Evolutionary conservation across 495 filamentous ascomycete genomes (phyloP), one percentile per base, ranked within the genome.

Genomic region (Halenospora varia): DNA sequence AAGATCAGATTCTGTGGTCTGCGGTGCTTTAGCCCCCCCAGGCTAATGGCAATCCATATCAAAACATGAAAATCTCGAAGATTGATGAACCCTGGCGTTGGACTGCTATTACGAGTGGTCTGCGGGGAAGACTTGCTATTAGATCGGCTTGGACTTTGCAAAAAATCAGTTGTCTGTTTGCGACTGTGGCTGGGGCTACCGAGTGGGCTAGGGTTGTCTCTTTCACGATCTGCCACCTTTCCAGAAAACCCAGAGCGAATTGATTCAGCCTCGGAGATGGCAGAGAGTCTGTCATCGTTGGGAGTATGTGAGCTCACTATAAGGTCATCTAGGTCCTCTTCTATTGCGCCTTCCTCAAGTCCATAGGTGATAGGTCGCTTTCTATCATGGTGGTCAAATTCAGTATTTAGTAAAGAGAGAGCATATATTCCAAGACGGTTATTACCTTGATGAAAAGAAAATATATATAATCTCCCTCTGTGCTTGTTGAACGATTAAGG

Each of bases 401-500:
- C 9, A 9, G 35, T n/a, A 40, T 9, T 9, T 40, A 40, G n/a
- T 40, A n/a, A 40, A 40, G n/a, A 9, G 9, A 9, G n/a, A 40
- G 35, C 35, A n/a, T 9, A 40, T 9, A 40, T 40, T 40, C n/a
- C n/a, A n/a, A n/a, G n/a, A n/a, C n/a, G n/a, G n/a, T n/a, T 40
- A n/a, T n/a, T 40, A 40, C 35, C 35, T 40, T 40, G 9, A n/a
- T 9, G n/a, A 40, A n/a, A 40, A 9, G 9, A 9, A 9, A n/a
- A 40, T n/a, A n/a, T n/a, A 9, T 9, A n/a, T n/a, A 9, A 40
- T 57, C 18, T 29, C 48, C 60, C 59, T n/a, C 15, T 45, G 53
- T 17, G 67, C 64, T 8, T 57, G 48, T 10, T 63, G 61, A 10
- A 64, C 51, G 18, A 72, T 64, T 17, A 54, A 57, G 0, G 66